Evolutionary conservation across 139 green algal species (phyloP).

Genomic region (Deuterostichococcus epilithicus): DNA sequence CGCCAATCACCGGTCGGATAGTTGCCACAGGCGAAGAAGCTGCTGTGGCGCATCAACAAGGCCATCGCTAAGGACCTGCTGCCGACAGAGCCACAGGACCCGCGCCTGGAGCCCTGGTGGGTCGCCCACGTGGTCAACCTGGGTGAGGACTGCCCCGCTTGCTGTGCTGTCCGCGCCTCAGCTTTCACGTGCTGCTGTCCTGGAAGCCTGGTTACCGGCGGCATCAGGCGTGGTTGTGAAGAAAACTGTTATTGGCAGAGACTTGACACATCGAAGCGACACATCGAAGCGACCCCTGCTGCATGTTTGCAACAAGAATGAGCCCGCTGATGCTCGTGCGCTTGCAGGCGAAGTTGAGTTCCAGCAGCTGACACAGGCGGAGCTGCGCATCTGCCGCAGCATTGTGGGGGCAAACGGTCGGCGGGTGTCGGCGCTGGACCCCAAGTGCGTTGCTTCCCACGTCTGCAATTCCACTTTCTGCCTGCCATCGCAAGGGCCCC

Average conservation of each 20-base stretch:
- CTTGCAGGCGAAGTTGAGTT: conserved; percentile 71
- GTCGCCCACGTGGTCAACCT: conserved; percentile 75
- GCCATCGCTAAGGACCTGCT: conserved; percentile 71
- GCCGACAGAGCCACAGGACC: conserved; percentile 43
- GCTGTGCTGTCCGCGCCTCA: too few species aligned
- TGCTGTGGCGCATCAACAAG: conserved; percentile 85
- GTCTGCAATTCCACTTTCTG: background rate
- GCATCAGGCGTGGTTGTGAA: too few species aligned
- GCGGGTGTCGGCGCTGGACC: background rate
- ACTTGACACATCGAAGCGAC: too few species aligned
- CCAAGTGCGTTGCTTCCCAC: background rate
- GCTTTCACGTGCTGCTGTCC: too few species aligned
- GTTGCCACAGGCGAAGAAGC: conserved; percentile 63
- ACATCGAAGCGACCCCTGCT: too few species aligned
- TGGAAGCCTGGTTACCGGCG: too few species aligned
- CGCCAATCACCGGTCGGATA: too few species aligned
- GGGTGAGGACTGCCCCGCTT: conserved; percentile 45
- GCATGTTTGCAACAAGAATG: too few species aligned
- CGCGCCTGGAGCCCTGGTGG: conserved; percentile 78
- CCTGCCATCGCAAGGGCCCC: too few species aligned
- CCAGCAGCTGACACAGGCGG: conserved; percentile 59
- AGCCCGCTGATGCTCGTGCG: background rate
- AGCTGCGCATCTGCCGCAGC: conserved; percentile 49
- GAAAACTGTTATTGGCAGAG: too few species aligned
- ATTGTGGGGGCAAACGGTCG: background rate